Conservation (phyloP, 2,329 filamentous ascomycete species). For the Diaporthe capsici region DNA sequence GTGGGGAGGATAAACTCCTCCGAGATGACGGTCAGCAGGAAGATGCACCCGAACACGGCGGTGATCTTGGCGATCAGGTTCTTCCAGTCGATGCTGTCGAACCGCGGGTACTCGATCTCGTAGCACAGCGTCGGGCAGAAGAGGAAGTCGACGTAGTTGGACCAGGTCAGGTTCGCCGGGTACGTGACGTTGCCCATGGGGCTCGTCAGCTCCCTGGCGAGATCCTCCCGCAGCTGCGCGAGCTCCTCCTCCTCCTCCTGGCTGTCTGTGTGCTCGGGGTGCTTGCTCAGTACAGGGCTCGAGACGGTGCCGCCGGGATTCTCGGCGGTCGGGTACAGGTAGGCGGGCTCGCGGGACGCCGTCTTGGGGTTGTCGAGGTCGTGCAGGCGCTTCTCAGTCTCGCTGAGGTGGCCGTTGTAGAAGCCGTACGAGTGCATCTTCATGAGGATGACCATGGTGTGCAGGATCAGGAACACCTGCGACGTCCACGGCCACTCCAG, state of each 20-base stretch:
- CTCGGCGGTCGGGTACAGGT: constrained; percentile 79
- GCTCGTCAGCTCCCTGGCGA: constrained; percentile 92
- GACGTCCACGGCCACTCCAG: constrained; percentile 96
- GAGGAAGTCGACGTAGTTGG: constrained; percentile 89
- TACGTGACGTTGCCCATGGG: constrained; percentile 92
- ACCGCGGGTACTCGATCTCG: constrained; percentile 95
- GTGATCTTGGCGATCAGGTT: constrained; percentile 87
- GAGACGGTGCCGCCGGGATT: constrained; percentile 61
- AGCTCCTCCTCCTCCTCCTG: constrained; percentile 64
- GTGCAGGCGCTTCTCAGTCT: constrained; percentile 84
- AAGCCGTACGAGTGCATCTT: constrained; percentile 99
- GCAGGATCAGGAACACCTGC: constrained; percentile 93
- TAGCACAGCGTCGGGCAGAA: constrained; percentile 97
- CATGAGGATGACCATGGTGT: constrained; percentile 94
- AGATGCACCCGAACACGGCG: constrained; percentile 96
- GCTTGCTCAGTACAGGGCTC: constrained; percentile 45
- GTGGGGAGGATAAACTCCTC: constrained; percentile 98
- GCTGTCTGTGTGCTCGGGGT: constrained; percentile 29
- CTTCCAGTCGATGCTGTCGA: constrained; percentile 79
- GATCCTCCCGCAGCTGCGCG: constrained; percentile 81
- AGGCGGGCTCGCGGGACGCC: constrained; percentile 77
- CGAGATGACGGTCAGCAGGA: constrained; percentile 89
- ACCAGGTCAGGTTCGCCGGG: constrained; percentile 85
- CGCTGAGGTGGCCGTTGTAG: constrained; percentile 95
- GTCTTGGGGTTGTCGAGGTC: constrained; percentile 84